Evolutionary conservation across 306 rosid genomes (phyloP).

Genomic region (Echinosophora koreensis): DNA sequence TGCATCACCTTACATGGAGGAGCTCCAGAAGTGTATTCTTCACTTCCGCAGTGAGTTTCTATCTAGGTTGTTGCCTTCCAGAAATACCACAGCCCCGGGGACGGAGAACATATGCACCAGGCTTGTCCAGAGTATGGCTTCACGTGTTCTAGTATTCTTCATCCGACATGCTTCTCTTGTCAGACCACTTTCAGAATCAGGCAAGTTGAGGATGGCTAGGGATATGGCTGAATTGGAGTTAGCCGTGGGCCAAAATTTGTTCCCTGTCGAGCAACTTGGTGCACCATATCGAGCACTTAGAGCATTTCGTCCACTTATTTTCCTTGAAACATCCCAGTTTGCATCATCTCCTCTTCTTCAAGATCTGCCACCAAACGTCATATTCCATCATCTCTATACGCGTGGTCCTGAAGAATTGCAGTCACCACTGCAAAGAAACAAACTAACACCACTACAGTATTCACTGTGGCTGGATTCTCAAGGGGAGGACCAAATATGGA

Average conservation of each 20-base stretch:
- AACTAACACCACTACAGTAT: constrained; percentile 82
- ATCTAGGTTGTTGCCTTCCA: constrained; percentile 79
- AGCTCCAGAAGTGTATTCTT: constrained; percentile 87
- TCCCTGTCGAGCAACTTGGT: constrained; percentile 97
- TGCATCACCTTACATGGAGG: constrained; percentile 98
- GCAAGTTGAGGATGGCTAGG: constrained; percentile 98
- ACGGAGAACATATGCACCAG: constrained; percentile 89
- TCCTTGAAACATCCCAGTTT: constrained; percentile 94
- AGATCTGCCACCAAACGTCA: constrained; percentile 86
- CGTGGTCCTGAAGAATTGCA: constrained; percentile 92
- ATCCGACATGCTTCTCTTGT: constrained; percentile 98
- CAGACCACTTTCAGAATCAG: constrained; percentile 98
- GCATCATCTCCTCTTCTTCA: constrained; percentile 92
- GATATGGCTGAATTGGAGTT: constrained; percentile 99
- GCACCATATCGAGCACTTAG: constrained; percentile 93
- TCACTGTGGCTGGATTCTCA: constrained; percentile 98
- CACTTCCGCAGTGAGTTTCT: constrained; percentile 94
- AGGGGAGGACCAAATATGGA: constrained; percentile 98
- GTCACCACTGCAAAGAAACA: constrained; percentile 94
- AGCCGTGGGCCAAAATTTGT: constrained; percentile 93
- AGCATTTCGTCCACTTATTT: constrained; percentile 96
- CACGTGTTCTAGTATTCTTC: constrained; percentile 89
- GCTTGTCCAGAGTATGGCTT: constrained; percentile 96
- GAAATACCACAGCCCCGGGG: constrained; percentile 54
- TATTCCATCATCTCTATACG: constrained; percentile 94